Evolutionary conservation across 148 eudicot genomes (phyloP), one percentile per base, ranked within the genome.

Genomic region (Gaultheria prostrata): DNA sequence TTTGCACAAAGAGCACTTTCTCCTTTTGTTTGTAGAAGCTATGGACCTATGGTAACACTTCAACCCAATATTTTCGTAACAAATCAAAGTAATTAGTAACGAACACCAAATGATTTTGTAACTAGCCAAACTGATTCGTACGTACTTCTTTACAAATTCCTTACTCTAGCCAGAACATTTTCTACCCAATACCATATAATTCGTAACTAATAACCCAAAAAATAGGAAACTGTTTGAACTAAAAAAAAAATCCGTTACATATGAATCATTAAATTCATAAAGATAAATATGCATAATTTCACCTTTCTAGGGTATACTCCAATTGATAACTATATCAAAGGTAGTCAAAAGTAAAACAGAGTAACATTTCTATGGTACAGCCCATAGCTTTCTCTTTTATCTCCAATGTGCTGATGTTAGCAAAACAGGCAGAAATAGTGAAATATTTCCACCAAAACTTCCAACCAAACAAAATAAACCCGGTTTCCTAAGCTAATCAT

Each of bases 1-100:
- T 54, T n/a, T 51, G 67, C 80, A 78, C 46, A 54, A 77, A 77
- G 39, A 77, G 39, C 39, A 53, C 28, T 24, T 13, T 76, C 50
- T 75, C 12, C 26, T n/a, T 12, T 65, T 10, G 33, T 65, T 65
- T 65, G 14, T 10, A 26, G 71, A 65, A 65, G 71, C 32, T 65
- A 65, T 12, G 32, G 32, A 24, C 13, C 70, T 59, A 21, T 21
- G 2, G 24, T 21, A 59, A 65, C 6, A 65, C 28, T 11, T 2
- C 0, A 65, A 65, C 33, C 33, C 3, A 11, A 65, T 26, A 61
- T 65, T 65, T 24, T 65, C 6, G 1, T 65, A 65, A 65, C 30
- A 24, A 59, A 28, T 65, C 32, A 8, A 65, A 65, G 12, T 65
- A 65, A 26, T 65, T 65, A 14, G 33, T 4, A 28, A 65, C 4